Percentiles rank a stretch among this genome's conserved stretches.
These are phyloP conservation scores for Tricholoma furcatifolium DNA, from an alignment of 768 basidiomycete genomes.

Conservation along the genomic window DNA sequence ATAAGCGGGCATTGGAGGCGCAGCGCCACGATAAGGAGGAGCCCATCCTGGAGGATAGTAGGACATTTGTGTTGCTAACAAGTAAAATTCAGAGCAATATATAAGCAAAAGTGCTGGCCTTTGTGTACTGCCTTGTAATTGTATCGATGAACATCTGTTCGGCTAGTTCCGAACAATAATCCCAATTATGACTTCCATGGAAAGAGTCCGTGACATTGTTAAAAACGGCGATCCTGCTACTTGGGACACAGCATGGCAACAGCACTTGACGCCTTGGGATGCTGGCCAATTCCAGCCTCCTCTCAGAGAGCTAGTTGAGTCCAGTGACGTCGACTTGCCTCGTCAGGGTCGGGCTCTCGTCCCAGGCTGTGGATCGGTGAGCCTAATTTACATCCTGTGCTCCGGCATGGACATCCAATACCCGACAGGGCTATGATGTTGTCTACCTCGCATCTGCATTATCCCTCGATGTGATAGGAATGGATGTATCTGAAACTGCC, in stretches of 20 bases:
- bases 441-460: slow-evolving; percentile 49
- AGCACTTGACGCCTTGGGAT: slow-evolving; percentile 69
- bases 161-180: neutral
- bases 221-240: slow-evolving; percentile 21
- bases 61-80: slow-evolving; percentile 3
- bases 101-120: neutral
- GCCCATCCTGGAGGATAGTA: slow-evolving; percentile 18
- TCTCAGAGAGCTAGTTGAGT: slow-evolving; percentile 49
- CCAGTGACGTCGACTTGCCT: slow-evolving; percentile 43
- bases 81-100: neutral
- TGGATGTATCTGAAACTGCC: slow-evolving; percentile 60
- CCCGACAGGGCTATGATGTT: slow-evolving; percentile 59
- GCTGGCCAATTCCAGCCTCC: slow-evolving; percentile 52
- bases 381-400: slow-evolving; percentile 1
- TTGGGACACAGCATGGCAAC: slow-evolving; percentile 28
- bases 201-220: slow-evolving; percentile 18
- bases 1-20: slow-evolving; percentile 58
- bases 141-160: neutral
- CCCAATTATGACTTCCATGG: neutral
- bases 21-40: slow-evolving; percentile 46
- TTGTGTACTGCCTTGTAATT: neutral
- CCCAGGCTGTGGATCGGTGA: slow-evolving; percentile 49
- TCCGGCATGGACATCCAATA: too few relatives aligned
- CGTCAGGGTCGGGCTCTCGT: slow-evolving; percentile 32
- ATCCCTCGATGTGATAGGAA: slow-evolving; percentile 46